A percentile compares a stretch with the other conserved stretches of the same genome.
These are phyloP conservation scores for Suillus discolor DNA, from an alignment of 768 basidiomycete species.

Conservation along the genomic window DNA sequence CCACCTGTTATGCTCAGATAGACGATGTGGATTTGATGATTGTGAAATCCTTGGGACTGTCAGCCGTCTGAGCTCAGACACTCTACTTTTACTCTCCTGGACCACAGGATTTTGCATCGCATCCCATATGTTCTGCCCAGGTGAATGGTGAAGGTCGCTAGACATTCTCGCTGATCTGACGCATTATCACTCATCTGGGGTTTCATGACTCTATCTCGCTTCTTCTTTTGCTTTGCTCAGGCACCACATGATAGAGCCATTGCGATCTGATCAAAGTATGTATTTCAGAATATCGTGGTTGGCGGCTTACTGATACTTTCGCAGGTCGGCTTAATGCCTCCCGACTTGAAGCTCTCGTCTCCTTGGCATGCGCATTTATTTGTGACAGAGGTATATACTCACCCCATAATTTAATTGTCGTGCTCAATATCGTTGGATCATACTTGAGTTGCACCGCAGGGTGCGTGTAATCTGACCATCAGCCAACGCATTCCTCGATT, in stretches of 20 bases:
- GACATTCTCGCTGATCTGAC: not conserved
- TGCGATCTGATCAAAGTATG: not conserved
- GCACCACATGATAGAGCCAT: not conserved
- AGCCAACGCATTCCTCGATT: no score
- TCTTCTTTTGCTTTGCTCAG: not conserved
- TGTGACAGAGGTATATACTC: not conserved
- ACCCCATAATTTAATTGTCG: not conserved
- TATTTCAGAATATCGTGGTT: not conserved
- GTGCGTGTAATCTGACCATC: no score
- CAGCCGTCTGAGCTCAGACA: no score
- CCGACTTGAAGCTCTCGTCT: not conserved
- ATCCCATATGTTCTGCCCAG: not conserved
- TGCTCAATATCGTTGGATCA: not conserved
- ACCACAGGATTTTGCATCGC: no score
- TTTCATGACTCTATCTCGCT: not conserved
- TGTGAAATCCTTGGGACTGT: no score
- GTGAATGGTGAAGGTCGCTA: not conserved
- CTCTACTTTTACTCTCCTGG: no score
- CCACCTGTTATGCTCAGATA: no score
- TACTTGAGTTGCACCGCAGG: no score
- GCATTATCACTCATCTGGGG: not conserved
- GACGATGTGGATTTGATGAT: no score
- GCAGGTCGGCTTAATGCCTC: not conserved
- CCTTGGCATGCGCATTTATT: not conserved
- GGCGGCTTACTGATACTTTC: not conserved